Percentiles rank a stretch among this genome's conserved stretches.
These are phyloP conservation scores for Umbilicus rupestris DNA, from an alignment of 164 flowering plant genomes.

Conservation along the genomic window DNA sequence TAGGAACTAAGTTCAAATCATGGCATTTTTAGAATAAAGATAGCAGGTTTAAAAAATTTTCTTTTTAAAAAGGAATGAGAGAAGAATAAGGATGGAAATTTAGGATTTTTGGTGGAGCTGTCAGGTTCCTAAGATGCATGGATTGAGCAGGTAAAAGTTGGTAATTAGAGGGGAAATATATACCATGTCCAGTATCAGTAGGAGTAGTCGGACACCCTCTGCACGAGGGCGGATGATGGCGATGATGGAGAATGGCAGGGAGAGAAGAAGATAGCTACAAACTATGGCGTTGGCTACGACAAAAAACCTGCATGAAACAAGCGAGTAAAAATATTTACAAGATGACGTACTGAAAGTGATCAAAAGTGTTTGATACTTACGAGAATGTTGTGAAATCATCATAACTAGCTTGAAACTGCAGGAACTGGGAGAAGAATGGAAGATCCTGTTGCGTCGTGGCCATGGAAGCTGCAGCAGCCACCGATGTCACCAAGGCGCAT, in stretches of 20 bases:
- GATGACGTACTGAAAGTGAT: not conserved
- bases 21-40: too few species aligned
- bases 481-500: slow-evolving; percentile 33
- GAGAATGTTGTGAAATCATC: slow-evolving; percentile 61
- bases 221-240: slow-evolving; percentile 46
- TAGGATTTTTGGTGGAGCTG: too few species aligned
- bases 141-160: not conserved
- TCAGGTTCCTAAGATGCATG: too few species aligned
- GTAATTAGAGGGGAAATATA: not conserved
- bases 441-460: slow-evolving; percentile 68
- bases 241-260: slow-evolving; percentile 62
- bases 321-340: too few species aligned
- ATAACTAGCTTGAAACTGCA: slow-evolving; percentile 70
- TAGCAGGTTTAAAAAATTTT: too few species aligned
- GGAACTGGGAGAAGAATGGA: slow-evolving; percentile 82
- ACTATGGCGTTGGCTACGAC: slow-evolving; percentile 47
- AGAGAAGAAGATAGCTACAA: slow-evolving; percentile 49
- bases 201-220: slow-evolving; percentile 40
- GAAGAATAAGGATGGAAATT: too few species aligned
- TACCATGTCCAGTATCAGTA: slow-evolving; percentile 53
- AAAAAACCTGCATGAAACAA: slow-evolving; percentile 43
- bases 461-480: slow-evolving; percentile 60
- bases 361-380: slow-evolving; percentile 26
- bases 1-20: too few species aligned
- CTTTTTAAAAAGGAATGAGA: too few species aligned